phyloP scores from a whole-genome alignment of 148 eudicot genomes.

The Vaccinium vitisidaea region DNA sequence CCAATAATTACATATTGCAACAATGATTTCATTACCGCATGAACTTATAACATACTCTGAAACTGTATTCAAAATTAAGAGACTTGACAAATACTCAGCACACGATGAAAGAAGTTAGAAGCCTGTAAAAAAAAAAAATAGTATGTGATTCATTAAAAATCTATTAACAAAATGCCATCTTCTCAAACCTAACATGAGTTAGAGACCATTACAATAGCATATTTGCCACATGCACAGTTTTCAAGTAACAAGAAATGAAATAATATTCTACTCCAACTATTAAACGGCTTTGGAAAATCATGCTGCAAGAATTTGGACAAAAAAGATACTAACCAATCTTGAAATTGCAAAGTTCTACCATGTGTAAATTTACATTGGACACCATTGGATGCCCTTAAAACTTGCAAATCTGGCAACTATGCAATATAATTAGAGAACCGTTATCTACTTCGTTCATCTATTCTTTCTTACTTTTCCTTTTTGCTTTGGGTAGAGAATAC shows the following conservation, averaged over 20 bases:
- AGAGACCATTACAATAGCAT: neutral
- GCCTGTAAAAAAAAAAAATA: neutral
- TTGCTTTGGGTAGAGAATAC: neutral
- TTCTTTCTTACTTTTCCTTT: neutral
- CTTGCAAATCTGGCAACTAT: neutral
- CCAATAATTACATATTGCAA: neutral
- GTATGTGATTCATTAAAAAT: neutral
- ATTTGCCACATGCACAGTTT: neutral
- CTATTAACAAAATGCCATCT: neutral
- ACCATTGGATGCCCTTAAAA: neutral
- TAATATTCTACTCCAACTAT: neutral
- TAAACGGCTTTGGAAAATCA: neutral
- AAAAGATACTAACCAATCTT: neutral
- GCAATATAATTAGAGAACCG: neutral
- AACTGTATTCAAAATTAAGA: neutral
- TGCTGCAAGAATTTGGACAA: neutral
- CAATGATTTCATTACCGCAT: neutral
- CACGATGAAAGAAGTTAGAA: neutral
- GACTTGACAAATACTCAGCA: neutral
- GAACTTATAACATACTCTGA: neutral
- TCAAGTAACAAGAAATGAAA: neutral
- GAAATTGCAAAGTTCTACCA: neutral
- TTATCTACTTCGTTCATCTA: neutral
- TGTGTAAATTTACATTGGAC: neutral
- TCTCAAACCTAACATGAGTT: neutral